phyloP scores from a whole-genome alignment of 192 early-diverging fungal species.

The Glomus cerebriforme region DNA sequence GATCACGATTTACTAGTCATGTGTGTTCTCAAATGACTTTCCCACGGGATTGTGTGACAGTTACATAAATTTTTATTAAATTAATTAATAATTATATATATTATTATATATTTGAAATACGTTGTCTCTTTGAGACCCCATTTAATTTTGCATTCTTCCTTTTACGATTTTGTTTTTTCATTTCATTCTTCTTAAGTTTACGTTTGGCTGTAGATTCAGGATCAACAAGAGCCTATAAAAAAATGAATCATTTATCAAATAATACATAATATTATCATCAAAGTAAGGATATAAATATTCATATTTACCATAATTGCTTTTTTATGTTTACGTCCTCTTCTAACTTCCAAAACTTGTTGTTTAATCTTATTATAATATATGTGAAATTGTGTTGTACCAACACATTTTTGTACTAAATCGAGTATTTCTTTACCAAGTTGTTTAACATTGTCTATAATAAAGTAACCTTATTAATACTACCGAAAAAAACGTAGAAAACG shows the following conservation, averaged over 20 bases:
- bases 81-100: too few relatives aligned
- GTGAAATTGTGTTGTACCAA: slow-evolving; percentile 75
- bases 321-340: slow-evolving; percentile 64
- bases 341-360: slow-evolving; percentile 59
- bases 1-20: too few relatives aligned
- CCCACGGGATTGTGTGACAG: too few relatives aligned
- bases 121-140: slow-evolving; percentile 46
- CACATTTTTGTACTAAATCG: slow-evolving; percentile 69
- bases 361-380: slow-evolving; percentile 67
- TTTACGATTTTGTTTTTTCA: slow-evolving; percentile 67
- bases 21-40: too few relatives aligned
- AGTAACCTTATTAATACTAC: slow-evolving; percentile 10
- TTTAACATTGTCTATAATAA: slow-evolving; percentile 65
- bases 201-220: slow-evolving; percentile 73
- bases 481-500: background rate
- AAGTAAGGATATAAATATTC: slow-evolving; percentile 2
- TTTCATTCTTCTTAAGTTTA: slow-evolving; percentile 71
- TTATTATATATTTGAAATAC: background rate
- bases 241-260: background rate
- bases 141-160: slow-evolving; percentile 66
- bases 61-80: too few relatives aligned
- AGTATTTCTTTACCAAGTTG: slow-evolving; percentile 79
- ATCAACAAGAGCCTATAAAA: slow-evolving; percentile 63
- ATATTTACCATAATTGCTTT: slow-evolving; percentile 59
- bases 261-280: background rate